Evolutionary conservation across 371 early-diverging fungal species (phyloP), one percentile per base, ranked within the genome.

Genomic region (Actinomucor elegans): DNA sequence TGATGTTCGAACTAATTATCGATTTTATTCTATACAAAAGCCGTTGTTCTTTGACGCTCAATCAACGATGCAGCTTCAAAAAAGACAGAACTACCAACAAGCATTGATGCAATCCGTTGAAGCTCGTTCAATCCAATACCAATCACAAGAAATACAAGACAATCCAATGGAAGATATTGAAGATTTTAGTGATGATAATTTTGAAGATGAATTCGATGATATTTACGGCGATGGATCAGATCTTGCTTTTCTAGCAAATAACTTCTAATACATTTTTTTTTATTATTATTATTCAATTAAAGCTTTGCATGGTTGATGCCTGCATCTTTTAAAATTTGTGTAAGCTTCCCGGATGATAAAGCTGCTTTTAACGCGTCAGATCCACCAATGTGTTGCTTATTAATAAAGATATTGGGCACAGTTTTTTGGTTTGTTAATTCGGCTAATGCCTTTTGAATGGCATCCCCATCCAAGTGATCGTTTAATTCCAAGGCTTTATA

Each of bases 391-490:
- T 94, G 94, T 34, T 84, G 65, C 34, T 79, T 75, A 20, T 83
- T 76, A 57, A 93, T 85, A 69, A 93, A 96, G 49, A 95, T 87
- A 70, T 94, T 95, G 49, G 97, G 97, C 26, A 96, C 96, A 5
- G 94, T 93, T 21, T 85, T 75, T 77, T 94, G 94, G 0, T 84
- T 80, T 9, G 92, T 93, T 56, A 87, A 60, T 48, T 83, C 75
- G 1, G 50, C 54, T 21, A 97, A 81, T 31, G 83, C 83, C 9
- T 54, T 59, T 67, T 95, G 96, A 51, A 96, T 93, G 3, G 79
- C 85, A 32, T 64, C 43, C 11, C 97, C 96, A 55, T 94, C 76
- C 10, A 69, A 32, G 12, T 56, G 57, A 1, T 64, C 57, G 57
- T 86, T 74, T 9, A 93, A 68, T 67, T 91, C 91, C 12, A 84